Base-by-base conservation (phyloP, 805 yeast species). In the Dipodascopsis uninucleata region DNA sequence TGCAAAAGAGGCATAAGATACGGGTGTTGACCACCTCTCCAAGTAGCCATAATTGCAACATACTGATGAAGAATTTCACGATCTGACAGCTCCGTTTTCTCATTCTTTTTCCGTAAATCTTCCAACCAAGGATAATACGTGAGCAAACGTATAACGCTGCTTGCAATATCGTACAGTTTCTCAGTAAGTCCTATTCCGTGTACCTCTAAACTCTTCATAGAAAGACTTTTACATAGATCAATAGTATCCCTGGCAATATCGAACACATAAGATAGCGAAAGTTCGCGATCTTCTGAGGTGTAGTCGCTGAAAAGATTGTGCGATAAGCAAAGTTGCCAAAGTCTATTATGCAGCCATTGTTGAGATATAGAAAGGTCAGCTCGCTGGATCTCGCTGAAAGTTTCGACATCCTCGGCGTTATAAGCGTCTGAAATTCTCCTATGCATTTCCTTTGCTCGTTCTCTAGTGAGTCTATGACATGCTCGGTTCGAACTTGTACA, bases 151-250 rank as follows among this genome's bases (percentile, higher is more conserved):
- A 31, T 24, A 20, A 25, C 25, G 16, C 33, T 38, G 21, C 14
- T 20, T 31, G 43, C 45, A 14, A 45, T 42, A 18, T 45, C 47
- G 23, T 42, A 45, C 5, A 43, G n/a, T 35, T 45, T 45, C 25
- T 34, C 47, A 2, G 23, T 41, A 36, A 42, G 17, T 2, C 43
- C 47, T 20, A 45, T 29, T 18, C 49, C 49, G 17, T 45, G 49
- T 8, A 37, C 39, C 23, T 45, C 49, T n/a, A 45, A 18, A 21
- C 24, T 16, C 16, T 36, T 38, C 22, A 42, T 35, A 6, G 35
- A 14, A 31, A 43, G 20, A 22, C 21, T 24, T 31, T 32, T 28
- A 14, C 31, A 9, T 20, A 41, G 20, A 24, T 20, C 22, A 18
- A 44, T 26, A 9, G 49, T 36, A 18, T 29, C 29, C 17, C 41